Base-by-base conservation (phyloP, 805 yeast genomes). In the Cyberlindnera saturnus region DNA sequence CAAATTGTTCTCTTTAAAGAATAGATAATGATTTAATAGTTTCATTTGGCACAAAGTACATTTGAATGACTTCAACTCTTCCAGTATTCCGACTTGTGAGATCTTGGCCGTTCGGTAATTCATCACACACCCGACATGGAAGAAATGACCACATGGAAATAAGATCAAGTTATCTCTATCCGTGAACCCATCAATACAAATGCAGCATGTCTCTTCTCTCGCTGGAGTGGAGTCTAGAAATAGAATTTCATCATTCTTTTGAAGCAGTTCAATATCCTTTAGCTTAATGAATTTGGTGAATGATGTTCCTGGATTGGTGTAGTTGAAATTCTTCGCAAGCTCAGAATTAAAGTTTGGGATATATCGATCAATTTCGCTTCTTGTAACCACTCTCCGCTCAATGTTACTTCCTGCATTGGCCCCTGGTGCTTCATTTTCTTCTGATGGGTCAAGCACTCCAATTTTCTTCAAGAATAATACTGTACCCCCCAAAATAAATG, bases 91-190 rank as follows among this genome's bases (percentile, higher is more conserved):
- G 13, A 23, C 28, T 23, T 23, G 28, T 11, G 28, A 23, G 28
- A 6, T 11, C 19, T 23, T 28, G 18, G 32, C 15, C 6, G 10
- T 5, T 18, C 38, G 30, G 35, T 31, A 39, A 11, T n/a, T 34
- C 13, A 11, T 15, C 3, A 44, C 7, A 39, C 50, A 44, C 3
- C 19, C 29, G 17, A n/a, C 6, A 26, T 48, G 49, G 17, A 32
- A 38, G 14, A 14, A 18, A 31, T 45, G 49, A 8, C 36, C 35
- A 32, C 51, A 48, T 7, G 51, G 45, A 15, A 38, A 34, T 16
- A 32, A 6, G 6, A 42, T 9, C 9, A 40, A 20, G 6, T 19
- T 6, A 5, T 39, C 36, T 3, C 19, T 11, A 6, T 11, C 13
- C 9, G 36, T 19, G 32, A 23, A 44, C 11, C 31, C 40, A 7